Percentiles rank a stretch among this genome's conserved stretches.
phyloP scores from a whole-genome alignment of 495 filamentous ascomycete genomes.

The Tuber borchii region DNA sequence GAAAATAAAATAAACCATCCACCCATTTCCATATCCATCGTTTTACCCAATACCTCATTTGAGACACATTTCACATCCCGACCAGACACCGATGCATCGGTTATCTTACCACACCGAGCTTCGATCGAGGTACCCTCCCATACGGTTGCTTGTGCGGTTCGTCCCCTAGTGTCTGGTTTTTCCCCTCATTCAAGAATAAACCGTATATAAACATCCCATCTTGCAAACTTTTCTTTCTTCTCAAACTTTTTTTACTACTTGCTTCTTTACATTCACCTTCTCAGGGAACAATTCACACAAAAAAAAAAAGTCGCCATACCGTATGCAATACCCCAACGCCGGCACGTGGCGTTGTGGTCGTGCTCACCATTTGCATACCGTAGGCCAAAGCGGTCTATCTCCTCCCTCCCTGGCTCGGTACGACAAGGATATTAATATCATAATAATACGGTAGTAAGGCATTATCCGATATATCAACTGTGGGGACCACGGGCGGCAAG shows the following conservation, averaged over 20 bases:
- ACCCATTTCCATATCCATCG: background rate
- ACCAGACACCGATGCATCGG: slow-evolving; percentile 3
- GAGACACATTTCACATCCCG: slow-evolving; percentile 2
- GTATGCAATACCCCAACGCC: background rate
- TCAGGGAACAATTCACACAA: background rate
- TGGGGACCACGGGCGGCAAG: background rate
- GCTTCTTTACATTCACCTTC: background rate
- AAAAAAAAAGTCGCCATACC: background rate
- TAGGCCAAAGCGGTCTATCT: background rate
- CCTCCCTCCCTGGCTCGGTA: background rate
- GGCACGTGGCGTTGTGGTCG: background rate
- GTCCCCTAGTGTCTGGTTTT: background rate
- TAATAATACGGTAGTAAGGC: background rate
- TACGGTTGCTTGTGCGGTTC: background rate
- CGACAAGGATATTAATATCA: slow-evolving; percentile 4
- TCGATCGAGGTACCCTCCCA: background rate
- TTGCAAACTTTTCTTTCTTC: background rate
- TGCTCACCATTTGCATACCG: background rate
- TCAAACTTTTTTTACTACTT: background rate
- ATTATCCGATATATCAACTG: background rate
- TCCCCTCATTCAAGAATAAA: background rate
- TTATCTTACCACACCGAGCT: slow-evolving; percentile 1
- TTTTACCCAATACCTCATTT: slow-evolving; percentile 3
- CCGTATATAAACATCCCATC: background rate
- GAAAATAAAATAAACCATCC: background rate